Evolutionary conservation across 1,284 basidiomycete species (phyloP), one percentile per base, ranked within the genome.

Genomic region (Kalmanozyma brasiliensis): DNA sequence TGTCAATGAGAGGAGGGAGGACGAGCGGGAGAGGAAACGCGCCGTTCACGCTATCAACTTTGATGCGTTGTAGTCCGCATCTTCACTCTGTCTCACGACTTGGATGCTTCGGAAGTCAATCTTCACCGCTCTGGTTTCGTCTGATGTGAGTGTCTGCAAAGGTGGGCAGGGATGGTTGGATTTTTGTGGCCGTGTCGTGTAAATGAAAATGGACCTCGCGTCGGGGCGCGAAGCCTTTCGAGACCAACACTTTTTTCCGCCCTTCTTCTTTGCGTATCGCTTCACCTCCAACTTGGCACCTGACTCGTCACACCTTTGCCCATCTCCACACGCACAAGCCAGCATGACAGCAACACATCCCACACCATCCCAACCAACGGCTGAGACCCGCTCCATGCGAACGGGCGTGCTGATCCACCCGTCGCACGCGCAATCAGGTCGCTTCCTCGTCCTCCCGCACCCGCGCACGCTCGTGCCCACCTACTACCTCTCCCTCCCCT

Each of bases 1-100:
- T 85, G 80, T 94, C 74, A 91, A 90, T 74, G 95, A 98, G 83
- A 94, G 95, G 69, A 86, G 91, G 65, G 94, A 95, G 80, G 94
- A 97, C 81, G 94, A 98, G 83, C 83, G 90, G 76, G 95, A 98
- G 83, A 83, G 93, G 64, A 87, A 92, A 77, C 86, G 90, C 66
- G 89, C 89, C 24, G 90, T 94, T 44, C 93, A 96, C 83, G 91
- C 93, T 76, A 96, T 98, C 83, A 98, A 98, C 78, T 97, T 97
- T 82, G 93, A 95, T 82, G 94, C 95, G 11, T 84, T 96, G 79
- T 96, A 49, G 16, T 22, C 3, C 13, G 23, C n/a, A 8, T 20
- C 17, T 3, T 17, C n/a, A n/a, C n/a, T n/a, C n/a, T n/a, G n/a
- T n/a, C n/a, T n/a, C n/a, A n/a, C n/a, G n/a, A n/a, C n/a, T n/a